Evolutionary conservation across 495 filamentous ascomycete genomes (phyloP), one percentile per base, ranked within the genome.

Genomic region (Clohesyomyces aquaticus): DNA sequence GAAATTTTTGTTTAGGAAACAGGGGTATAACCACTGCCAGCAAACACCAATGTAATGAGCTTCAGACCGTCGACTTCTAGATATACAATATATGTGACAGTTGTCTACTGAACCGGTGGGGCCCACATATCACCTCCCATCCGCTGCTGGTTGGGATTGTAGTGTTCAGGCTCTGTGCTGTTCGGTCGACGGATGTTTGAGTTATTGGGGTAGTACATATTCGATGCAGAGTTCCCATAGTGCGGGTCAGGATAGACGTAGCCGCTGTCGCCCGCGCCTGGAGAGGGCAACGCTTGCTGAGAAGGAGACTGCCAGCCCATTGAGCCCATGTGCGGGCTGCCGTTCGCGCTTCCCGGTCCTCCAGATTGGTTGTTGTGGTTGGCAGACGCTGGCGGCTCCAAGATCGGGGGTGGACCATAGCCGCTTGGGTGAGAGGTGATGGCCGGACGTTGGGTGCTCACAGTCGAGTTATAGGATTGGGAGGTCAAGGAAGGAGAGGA

Each of bases 321-420:
- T 23, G 56, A 28, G 25, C 35, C 60, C 67, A 76, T 74, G 57
- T 77, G 76, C 35, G 76, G 74, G 61, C 76, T 77, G 26, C 74
- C 73, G 59, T 76, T 73, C 58, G 68, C 61, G 72, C 75, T 62
- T 65, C 71, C 27, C 49, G 62, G 27, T 59, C 58, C 62, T 23
- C 66, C 68, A 10, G 68, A 53, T 35, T 78, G 63, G 71, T 69
- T 54, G 29, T 76, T 54, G 35, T 76, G 72, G 54, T 70, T 72
- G 47, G 74, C 74, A 23, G 68, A 71, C 22, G 76, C 66, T 16
- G 88, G 92, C 22, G 94, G 93, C 73, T 98, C 94, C 4, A 98
- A 82, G 29, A 91, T 90, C 38, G 89, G 86, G 0, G 94, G 93
- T 8, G 90, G 91, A 23, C 84, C 89, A 71, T 93, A 96, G 45